phyloP scores from a whole-genome alignment of 2,329 filamentous ascomycete genomes.

The Verticillium dahliae region DNA sequence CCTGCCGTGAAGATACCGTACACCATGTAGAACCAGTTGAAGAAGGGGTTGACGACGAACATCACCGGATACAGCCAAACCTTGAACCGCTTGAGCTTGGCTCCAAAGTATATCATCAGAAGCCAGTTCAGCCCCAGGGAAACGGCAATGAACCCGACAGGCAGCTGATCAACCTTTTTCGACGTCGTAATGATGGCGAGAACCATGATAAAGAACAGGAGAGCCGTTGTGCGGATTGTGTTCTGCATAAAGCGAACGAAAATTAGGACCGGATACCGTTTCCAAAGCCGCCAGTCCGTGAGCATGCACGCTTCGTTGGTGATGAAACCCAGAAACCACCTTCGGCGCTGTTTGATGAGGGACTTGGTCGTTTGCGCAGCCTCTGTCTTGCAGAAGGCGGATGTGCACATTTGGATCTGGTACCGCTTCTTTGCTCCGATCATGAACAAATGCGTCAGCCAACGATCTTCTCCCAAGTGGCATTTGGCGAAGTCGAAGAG shows the following conservation, averaged over 20 bases:
- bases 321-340: conserved; percentile 97
- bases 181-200: conserved; percentile 80
- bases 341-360: conserved; percentile 85
- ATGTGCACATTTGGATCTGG: conserved; percentile 96
- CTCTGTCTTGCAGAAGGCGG: conserved; percentile 97
- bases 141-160: conserved; percentile 88
- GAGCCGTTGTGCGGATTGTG: conserved; percentile 87
- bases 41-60: conserved; percentile 92
- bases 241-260: conserved; percentile 91
- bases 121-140: conserved; percentile 90
- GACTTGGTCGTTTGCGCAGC: conserved; percentile 83
- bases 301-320: conserved; percentile 98
- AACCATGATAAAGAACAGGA: conserved; percentile 91
- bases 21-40: conserved; percentile 98
- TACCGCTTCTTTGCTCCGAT: conserved; percentile 88
- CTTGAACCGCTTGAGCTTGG: conserved; percentile 82
- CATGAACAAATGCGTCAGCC: conserved; percentile 98
- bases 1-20: conserved; percentile 94
- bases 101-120: conserved; percentile 93
- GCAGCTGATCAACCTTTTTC: conserved; percentile 69
- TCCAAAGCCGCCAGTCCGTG: conserved; percentile 89
- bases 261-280: conserved; percentile 78
- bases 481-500: conserved; percentile 96
- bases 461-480: conserved; percentile 90
- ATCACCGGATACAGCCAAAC: conserved; percentile 92